These are phyloP conservation scores for Avicennia marina DNA, from an alignment of 257 asterid species.

Conservation along the genomic window DNA sequence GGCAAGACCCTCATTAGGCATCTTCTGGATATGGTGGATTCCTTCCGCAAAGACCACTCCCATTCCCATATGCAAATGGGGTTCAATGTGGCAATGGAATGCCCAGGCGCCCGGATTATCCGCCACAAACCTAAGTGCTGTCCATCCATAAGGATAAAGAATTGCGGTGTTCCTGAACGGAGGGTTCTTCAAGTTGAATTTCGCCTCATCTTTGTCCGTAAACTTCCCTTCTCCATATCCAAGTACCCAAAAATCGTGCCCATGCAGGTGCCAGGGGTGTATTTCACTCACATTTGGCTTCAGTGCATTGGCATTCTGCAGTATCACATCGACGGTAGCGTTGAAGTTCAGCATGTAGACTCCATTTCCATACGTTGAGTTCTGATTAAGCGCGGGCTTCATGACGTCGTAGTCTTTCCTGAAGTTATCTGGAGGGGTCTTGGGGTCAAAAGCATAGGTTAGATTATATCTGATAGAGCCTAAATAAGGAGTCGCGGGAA, in stretches of 20 bases:
- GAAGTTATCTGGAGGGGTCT: constrained; percentile 40
- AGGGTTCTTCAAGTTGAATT: constrained; percentile 58
- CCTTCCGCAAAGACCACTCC: constrained; percentile 79
- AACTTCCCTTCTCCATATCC: constrained; percentile 79
- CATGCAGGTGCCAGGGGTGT: constrained; percentile 92
- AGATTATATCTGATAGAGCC: constrained; percentile 49
- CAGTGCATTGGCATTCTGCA: constrained; percentile 71
- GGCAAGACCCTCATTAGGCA: constrained; percentile 49
- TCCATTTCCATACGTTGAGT: constrained; percentile 52
- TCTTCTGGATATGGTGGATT: constrained; percentile 18
- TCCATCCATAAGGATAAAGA: constrained; percentile 77
- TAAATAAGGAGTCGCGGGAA: constrained; percentile 67
- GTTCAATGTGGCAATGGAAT: constrained; percentile 78
- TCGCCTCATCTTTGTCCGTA: constrained; percentile 29
- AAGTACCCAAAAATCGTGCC: constrained; percentile 79
- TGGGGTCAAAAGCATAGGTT: constrained; percentile 31
- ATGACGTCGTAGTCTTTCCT: constrained; percentile 36
- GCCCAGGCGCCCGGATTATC: constrained; percentile 90
- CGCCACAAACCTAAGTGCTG: constrained; percentile 68
- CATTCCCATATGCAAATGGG: constrained; percentile 81
- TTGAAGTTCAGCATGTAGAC: constrained; percentile 51
- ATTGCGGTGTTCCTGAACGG: constrained; percentile 62
- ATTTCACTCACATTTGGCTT: constrained; percentile 53
- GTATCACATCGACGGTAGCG: constrained; percentile 57
- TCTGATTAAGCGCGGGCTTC: constrained; percentile 48